These are phyloP conservation scores for Colletotrichum sp. DNA, from an alignment of 2,329 filamentous ascomycete species.

Conservation along the genomic window DNA sequence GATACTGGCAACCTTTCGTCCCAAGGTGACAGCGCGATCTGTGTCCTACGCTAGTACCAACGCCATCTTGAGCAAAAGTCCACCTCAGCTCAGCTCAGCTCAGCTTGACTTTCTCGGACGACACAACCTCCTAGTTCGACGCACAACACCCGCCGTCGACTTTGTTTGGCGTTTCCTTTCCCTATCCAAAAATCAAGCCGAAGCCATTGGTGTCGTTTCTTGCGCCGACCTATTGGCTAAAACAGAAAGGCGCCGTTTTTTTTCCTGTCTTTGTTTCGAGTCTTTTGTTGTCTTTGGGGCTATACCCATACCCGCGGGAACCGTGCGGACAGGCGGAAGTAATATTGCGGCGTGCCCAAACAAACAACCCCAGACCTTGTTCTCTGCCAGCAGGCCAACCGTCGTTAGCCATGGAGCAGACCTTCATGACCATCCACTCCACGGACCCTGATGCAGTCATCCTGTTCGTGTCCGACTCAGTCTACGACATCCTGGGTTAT, in stretches of 20 bases:
- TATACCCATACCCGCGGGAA: not conserved
- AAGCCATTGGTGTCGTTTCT: not conserved
- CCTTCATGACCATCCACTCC: constrained; percentile 85
- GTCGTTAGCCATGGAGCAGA: constrained; percentile 71
- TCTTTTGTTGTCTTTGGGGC: not conserved
- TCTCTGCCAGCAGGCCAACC: not conserved
- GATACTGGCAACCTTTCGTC: not conserved
- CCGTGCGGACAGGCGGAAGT: not conserved
- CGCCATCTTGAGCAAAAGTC: not conserved
- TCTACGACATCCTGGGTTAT: constrained; percentile 83
- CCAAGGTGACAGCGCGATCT: not conserved
- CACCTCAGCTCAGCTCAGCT: not conserved
- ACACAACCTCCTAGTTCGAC: not conserved
- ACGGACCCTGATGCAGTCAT: constrained; percentile 82
- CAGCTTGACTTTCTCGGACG: not conserved
- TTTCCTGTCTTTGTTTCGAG: not conserved
- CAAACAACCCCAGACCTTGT: constrained; percentile 1
- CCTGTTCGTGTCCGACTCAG: constrained; percentile 83
- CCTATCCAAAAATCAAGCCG: not conserved
- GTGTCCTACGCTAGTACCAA: not conserved
- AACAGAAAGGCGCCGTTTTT: not conserved
- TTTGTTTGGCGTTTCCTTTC: not conserved
- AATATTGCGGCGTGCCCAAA: not conserved
- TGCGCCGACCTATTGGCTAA: not conserved
- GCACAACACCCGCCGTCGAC: not conserved